phyloP scores from a whole-genome alignment of 805 yeast species.

The Candida nitratophila region DNA sequence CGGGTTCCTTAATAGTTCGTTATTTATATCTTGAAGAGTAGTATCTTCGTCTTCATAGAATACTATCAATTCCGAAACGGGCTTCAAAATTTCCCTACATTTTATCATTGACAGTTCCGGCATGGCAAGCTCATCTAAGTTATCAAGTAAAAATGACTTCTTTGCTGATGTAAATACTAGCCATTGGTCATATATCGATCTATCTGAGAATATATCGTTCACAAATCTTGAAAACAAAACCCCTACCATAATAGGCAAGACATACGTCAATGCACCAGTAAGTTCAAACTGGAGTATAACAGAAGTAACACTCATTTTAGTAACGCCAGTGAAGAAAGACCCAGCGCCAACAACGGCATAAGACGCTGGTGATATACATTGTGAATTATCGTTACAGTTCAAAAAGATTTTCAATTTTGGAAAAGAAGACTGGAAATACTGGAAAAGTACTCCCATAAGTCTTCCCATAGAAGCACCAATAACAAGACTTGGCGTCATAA shows the following conservation, averaged over 20 bases:
- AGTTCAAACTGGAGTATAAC: constrained; percentile 78
- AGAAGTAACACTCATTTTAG: constrained; percentile 71
- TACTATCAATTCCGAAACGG: constrained; percentile 19
- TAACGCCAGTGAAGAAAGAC: constrained; percentile 71
- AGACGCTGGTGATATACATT: constrained; percentile 76
- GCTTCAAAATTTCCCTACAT: constrained; percentile 30
- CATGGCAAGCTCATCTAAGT: constrained; percentile 25
- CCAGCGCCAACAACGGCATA: constrained; percentile 90
- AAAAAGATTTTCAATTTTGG: constrained; percentile 30
- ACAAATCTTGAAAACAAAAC: constrained; percentile 69
- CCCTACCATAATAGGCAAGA: constrained; percentile 78
- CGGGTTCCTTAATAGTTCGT: neutral
- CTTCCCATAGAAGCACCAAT: constrained; percentile 59
- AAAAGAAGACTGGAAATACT: constrained; percentile 35
- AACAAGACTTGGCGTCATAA: constrained; percentile 55
- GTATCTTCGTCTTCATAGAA: constrained; percentile 26
- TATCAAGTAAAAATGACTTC: constrained; percentile 36
- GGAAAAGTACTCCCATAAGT: constrained; percentile 44
- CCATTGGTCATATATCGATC: constrained; percentile 63
- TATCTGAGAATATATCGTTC: constrained; percentile 53
- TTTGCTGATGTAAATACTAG: constrained; percentile 24
- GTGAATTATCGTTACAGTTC: constrained; percentile 29
- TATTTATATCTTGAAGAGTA: constrained; percentile 17
- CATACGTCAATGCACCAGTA: constrained; percentile 81
- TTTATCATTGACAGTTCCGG: constrained; percentile 32